A percentile compares a stretch with the other conserved stretches of the same genome.
These are phyloP conservation scores for Xerophyta viscosa DNA, from an alignment of 106 monocot species.

Conservation along the genomic window DNA sequence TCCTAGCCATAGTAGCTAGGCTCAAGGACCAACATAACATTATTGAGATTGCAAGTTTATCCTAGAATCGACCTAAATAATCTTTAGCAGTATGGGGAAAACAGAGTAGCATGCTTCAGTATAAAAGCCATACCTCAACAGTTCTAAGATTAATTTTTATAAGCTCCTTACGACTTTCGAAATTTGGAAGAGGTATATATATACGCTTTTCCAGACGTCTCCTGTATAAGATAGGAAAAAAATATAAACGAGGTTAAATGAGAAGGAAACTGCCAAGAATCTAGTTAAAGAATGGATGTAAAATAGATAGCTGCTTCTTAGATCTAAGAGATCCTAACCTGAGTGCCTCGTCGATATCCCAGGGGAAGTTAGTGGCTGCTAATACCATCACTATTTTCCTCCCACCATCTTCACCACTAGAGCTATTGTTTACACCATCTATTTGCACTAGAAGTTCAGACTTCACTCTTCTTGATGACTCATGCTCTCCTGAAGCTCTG, in stretches of 20 bases:
- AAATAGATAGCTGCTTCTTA: too few species aligned
- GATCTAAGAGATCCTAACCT: constrained; percentile 30
- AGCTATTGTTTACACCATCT: constrained; percentile 89
- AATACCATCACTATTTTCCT: constrained; percentile 96
- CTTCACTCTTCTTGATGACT: constrained; percentile 97
- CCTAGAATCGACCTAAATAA: too few species aligned
- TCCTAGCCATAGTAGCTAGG: too few species aligned
- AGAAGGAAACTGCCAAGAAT: too few species aligned
- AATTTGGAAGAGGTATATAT: constrained; percentile 93
- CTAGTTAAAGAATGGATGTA: too few species aligned
- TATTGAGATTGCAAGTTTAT: too few species aligned
- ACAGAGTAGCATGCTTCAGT: too few species aligned
- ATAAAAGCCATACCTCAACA: constrained; percentile 58
- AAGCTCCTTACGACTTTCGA: constrained; percentile 94
- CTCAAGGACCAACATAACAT: too few species aligned
- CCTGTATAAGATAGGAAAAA: too few species aligned
- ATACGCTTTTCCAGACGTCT: constrained; percentile 92
- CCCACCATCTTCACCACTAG: constrained; percentile 75
- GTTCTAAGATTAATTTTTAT: constrained; percentile 90
- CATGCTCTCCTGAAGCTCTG: constrained; percentile 98
- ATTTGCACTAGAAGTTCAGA: constrained; percentile 96
- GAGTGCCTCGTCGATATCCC: constrained; percentile 99
- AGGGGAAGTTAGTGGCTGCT: constrained; percentile 98
- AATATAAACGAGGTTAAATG: too few species aligned
- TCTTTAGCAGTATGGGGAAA: too few species aligned